Base-by-base conservation (phyloP, 2,329 filamentous ascomycete genomes). In the Zymoseptoria ardabiliae region DNA sequence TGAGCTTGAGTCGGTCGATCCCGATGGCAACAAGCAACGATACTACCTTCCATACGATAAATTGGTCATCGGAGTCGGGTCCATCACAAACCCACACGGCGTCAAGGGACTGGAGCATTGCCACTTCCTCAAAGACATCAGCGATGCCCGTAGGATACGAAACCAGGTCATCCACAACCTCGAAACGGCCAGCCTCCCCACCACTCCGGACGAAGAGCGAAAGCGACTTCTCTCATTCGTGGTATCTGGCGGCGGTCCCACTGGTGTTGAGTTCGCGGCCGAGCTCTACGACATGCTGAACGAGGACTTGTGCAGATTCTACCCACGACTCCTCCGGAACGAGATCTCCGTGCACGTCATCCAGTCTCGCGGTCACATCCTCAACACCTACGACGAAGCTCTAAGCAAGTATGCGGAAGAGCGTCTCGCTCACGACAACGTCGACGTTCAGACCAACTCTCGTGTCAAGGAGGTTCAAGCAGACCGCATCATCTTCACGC, bases 41-140 rank as follows among this genome's bases (percentile, higher is more conserved):
- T 99, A 97, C 77, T 99, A 99, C 72, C 82, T 99, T 1, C 94
- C 94, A 0, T 99, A 99, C 72, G 95, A 99, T 73, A 99, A 99
- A 77, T 81, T 99, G 53, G 88, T 99, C 25, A 81, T 99, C 68
- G 92, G 87, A 23, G 92, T 97, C 60, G 93, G 93, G 35, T 97
- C 92, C 20, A 86, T 88, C 19, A 96, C 92, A 13, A 99, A 99
- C 72, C 87, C 92, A 1, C 94, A 99, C 70, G 95, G 95, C 52
- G 95, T 99, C 59, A 92, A 94, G 72, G 94, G 94, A 9, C 82
- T 99, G 11, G 90, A 97, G 67, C 83, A 99, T 72, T 96, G 92
- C 75, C 86, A 92, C 74, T 97, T 97, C 77, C 81, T 99, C 63
- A 99, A 99, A 75, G 89, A 96, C 61, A 95, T 99, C 66, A 88